Conservation (phyloP, 2,329 filamentous ascomycete genomes). For the Stromatinia cepivora region DNA sequence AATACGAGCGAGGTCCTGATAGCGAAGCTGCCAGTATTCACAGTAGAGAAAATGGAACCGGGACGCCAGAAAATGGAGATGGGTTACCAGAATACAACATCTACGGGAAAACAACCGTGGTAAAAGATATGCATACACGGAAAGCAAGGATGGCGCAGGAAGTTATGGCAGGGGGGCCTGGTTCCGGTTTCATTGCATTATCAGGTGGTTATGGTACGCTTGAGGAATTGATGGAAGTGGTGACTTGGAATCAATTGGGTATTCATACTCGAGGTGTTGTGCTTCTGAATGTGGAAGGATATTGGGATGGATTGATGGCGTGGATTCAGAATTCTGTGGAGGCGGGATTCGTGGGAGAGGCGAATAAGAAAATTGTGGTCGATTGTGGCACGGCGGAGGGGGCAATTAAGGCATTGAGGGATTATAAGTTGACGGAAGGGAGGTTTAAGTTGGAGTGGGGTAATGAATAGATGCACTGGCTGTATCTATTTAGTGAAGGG, state of each 20-base stretch:
- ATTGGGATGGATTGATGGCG: constrained; percentile 82
- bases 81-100: constrained; percentile 47
- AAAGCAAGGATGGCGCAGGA: constrained; percentile 92
- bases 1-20: constrained; percentile 68
- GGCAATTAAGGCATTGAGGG: constrained; percentile 66
- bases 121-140: constrained; percentile 93
- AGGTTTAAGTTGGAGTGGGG: constrained; percentile 83
- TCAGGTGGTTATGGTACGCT: constrained; percentile 91
- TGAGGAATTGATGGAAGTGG: constrained; percentile 90
- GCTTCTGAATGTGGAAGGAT: constrained; percentile 83
- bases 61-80: constrained; percentile 38
- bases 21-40: constrained; percentile 45
- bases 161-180: constrained; percentile 77
- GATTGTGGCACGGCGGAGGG: constrained; percentile 72
- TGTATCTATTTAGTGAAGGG: neutral
- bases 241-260: constrained; percentile 94
- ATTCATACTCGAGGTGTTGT: constrained; percentile 82
- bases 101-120: constrained; percentile 84
- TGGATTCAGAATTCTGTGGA: constrained; percentile 78
- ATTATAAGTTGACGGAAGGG: constrained; percentile 74
- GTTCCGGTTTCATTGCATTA: constrained; percentile 86
- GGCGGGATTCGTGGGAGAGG: constrained; percentile 72
- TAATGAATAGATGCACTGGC: constrained; percentile 34
- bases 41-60: constrained; percentile 30
- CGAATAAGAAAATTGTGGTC: constrained; percentile 74